phyloP scores from a whole-genome alignment of 2,329 filamentous ascomycete species.

The Penicillium frequentans region DNA sequence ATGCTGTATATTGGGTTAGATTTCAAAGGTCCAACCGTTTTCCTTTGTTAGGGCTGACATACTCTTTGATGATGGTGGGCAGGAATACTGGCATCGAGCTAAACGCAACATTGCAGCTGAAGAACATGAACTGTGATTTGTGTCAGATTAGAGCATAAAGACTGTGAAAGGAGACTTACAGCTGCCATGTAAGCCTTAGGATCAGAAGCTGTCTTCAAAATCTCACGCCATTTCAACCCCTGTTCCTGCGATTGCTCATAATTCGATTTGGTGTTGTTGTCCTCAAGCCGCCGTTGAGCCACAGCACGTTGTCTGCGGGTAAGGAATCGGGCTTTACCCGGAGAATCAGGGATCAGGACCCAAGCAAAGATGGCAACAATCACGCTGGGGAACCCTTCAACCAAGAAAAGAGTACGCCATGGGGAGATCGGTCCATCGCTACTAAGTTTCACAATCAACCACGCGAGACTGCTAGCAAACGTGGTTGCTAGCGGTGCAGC shows the following conservation, averaged over 20 bases:
- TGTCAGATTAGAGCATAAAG: not conserved
- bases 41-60: conserved; percentile 7
- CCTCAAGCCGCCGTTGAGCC: conserved; percentile 66
- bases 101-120: conserved; percentile 85
- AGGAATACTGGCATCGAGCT: conserved; percentile 84
- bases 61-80: conserved; percentile 71
- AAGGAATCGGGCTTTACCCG: conserved; percentile 64
- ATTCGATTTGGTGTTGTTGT: conserved; percentile 41
- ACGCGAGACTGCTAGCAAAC: conserved; percentile 75
- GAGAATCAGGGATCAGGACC: conserved; percentile 74
- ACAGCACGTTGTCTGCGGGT: conserved; percentile 66
- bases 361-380: conserved; percentile 72
- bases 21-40: not conserved
- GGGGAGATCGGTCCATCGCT: conserved; percentile 67
- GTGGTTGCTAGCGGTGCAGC: conserved; percentile 63
- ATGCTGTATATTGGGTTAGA: conserved; percentile 47
- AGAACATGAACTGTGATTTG: conserved; percentile 65
- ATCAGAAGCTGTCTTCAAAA: conserved; percentile 61
- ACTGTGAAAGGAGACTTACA: conserved; percentile 31
- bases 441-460: conserved; percentile 71
- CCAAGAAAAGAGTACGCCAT: conserved; percentile 81
- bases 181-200: conserved; percentile 74
- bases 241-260: conserved; percentile 30
- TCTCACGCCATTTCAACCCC: conserved; percentile 56
- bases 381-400: conserved; percentile 83